Conservation (phyloP, 2,329 filamentous ascomycete species). For the Phyllosticta citribraziliensis region DNA sequence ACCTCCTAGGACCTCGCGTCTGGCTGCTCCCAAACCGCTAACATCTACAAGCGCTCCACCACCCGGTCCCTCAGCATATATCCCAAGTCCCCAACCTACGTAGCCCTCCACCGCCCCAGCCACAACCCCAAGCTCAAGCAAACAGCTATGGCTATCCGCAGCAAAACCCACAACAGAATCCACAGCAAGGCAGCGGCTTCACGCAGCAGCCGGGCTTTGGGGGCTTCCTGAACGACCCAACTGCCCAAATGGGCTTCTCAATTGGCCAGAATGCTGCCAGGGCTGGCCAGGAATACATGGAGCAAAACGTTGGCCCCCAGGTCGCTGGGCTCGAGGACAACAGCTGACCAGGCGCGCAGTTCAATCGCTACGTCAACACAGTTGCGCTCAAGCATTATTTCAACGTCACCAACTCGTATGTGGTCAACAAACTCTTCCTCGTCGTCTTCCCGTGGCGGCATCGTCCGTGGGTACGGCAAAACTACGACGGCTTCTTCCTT, state of each 20-base stretch:
- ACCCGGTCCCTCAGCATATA: constrained; percentile 95
- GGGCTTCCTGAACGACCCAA: constrained; percentile 91
- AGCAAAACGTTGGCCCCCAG: constrained; percentile 67
- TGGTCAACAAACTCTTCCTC: constrained; percentile 83
- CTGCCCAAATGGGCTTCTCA: constrained; percentile 89
- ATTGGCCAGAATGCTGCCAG: constrained; percentile 86
- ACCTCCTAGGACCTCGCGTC: not conserved
- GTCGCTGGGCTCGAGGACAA: not conserved
- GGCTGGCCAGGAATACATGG: constrained; percentile 87
- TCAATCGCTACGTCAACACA: constrained; percentile 81
- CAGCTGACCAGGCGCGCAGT: constrained; percentile 32
- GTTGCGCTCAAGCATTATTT: constrained; percentile 96
- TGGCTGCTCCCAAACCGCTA: not conserved
- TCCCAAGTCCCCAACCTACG: constrained; percentile 95
- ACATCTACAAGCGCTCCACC: constrained; percentile 25
- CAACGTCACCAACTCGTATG: constrained; percentile 96
- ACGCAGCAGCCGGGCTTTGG: constrained; percentile 57
- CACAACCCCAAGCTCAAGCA: constrained; percentile 58
- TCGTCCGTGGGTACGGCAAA: constrained; percentile 92
- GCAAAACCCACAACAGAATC: constrained; percentile 43
- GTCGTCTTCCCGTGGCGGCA: constrained; percentile 97
- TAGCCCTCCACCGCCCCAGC: constrained; percentile 82
- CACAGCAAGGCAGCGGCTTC: constrained; percentile 17
- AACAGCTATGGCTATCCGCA: constrained; percentile 65
- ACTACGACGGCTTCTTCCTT: constrained; percentile 70